A percentile compares a stretch with the other conserved stretches of the same genome.
These are phyloP conservation scores for Funneliformis mosseae DNA, from an alignment of 192 early-diverging fungal genomes.

Conservation along the genomic window DNA sequence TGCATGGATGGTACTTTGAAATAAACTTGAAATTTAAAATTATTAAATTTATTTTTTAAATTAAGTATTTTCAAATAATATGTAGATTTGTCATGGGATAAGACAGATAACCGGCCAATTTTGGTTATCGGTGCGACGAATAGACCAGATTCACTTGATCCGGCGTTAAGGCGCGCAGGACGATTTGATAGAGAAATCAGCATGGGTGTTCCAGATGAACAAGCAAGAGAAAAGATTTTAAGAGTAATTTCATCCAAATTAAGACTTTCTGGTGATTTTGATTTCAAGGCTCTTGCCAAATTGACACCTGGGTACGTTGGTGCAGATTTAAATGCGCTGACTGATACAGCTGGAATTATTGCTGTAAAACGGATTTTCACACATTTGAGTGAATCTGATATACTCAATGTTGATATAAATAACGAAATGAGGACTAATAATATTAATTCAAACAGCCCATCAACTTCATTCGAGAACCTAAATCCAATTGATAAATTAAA, in stretches of 20 bases:
- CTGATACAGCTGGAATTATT: constrained; percentile 86
- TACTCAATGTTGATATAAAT: constrained; percentile 22
- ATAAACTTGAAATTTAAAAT: not conserved
- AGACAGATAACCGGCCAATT: constrained; percentile 84
- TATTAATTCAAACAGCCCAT: constrained; percentile 34
- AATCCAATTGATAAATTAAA: constrained; percentile 53
- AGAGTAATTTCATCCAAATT: constrained; percentile 77
- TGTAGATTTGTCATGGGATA: constrained; percentile 87
- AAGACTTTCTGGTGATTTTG: constrained; percentile 80
- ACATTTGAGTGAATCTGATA: constrained; percentile 39
- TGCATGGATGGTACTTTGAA: constrained; percentile 81
- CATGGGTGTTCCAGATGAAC: constrained; percentile 94
- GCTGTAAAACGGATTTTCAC: constrained; percentile 83
- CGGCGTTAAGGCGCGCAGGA: constrained; percentile 93
- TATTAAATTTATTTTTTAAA: not conserved
- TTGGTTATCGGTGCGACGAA: constrained; percentile 99
- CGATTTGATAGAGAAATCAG: constrained; percentile 98
- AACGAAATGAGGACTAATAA: not conserved
- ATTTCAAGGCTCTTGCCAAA: constrained; percentile 80
- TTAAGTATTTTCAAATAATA: not conserved
- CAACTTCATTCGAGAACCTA: constrained; percentile 40
- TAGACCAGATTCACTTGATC: constrained; percentile 96
- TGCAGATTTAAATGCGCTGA: constrained; percentile 92
- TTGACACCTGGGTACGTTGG: constrained; percentile 97
- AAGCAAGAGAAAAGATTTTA: constrained; percentile 82